Conservation (phyloP, 192 early-diverging fungal genomes). For the Gigaspora rosea region DNA sequence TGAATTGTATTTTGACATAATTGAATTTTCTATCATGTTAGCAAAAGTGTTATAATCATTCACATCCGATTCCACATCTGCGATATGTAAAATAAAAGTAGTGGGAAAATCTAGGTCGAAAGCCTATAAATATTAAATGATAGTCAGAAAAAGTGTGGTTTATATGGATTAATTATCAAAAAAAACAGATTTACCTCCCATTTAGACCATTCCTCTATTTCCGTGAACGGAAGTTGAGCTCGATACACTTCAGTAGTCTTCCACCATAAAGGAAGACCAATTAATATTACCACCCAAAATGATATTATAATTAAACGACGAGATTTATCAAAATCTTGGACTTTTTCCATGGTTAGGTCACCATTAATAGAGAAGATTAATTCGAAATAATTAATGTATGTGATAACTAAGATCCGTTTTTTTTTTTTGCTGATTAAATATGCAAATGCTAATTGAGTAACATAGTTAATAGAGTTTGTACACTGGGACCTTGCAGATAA, state of each 20-base stretch:
- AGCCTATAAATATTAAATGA: constrained; percentile 21
- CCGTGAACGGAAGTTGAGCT: constrained; percentile 65
- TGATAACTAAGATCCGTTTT: too few species aligned
- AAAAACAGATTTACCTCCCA: constrained; percentile 37
- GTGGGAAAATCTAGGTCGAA: constrained; percentile 39
- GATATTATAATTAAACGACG: constrained; percentile 48
- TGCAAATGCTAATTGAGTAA: too few species aligned
- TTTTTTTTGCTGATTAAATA: too few species aligned
- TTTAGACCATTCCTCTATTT: constrained; percentile 60
- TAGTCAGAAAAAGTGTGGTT: background rate
- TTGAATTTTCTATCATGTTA: constrained; percentile 7
- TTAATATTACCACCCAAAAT: constrained; percentile 59
- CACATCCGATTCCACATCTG: background rate
- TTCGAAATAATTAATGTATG: too few species aligned
- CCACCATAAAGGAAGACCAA: constrained; percentile 80
- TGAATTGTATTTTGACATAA: background rate
- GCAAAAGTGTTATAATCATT: constrained; percentile 5
- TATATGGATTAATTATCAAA: background rate
- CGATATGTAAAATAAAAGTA: constrained; percentile 28
- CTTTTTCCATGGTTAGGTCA: too few species aligned
- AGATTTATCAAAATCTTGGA: constrained; percentile 33
- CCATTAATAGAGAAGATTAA: too few species aligned
- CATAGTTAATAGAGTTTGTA: too few species aligned
- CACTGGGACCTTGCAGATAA: too few species aligned
- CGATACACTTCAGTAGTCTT: constrained; percentile 79